These are phyloP conservation scores for Paxillus ammoniavirescens DNA, from an alignment of 768 basidiomycete genomes.

Conservation along the genomic window DNA sequence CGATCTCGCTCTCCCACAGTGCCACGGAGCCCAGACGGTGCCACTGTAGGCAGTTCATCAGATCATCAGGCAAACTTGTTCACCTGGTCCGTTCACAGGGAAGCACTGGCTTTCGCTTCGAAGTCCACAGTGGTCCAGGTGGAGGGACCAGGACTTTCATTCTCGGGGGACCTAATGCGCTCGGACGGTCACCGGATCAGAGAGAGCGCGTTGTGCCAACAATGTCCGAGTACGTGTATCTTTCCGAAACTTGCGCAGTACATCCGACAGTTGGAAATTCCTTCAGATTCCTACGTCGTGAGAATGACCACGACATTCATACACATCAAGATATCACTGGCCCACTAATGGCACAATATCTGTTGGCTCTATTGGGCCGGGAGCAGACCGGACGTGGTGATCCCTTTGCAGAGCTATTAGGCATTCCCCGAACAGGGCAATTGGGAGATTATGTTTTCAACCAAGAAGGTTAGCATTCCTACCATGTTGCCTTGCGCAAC, in stretches of 20 bases:
- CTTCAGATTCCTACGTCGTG: slow-evolving; percentile 37
- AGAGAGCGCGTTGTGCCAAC: slow-evolving; percentile 35
- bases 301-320: slow-evolving; percentile 15
- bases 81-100: slow-evolving; percentile 8
- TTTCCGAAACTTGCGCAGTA: not conserved
- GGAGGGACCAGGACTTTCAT: slow-evolving; percentile 34
- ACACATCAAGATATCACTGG: slow-evolving; percentile 48
- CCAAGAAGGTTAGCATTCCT: slow-evolving; percentile 65
- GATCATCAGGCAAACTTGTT: not conserved
- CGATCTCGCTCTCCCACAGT: slow-evolving; percentile 16
- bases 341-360: slow-evolving; percentile 69
- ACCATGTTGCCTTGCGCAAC: not conserved
- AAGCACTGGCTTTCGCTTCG: slow-evolving; percentile 33
- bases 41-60: slow-evolving; percentile 10
- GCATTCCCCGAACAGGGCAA: slow-evolving; percentile 49
- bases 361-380: slow-evolving; percentile 54
- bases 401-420: slow-evolving; percentile 43
- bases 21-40: slow-evolving; percentile 13
- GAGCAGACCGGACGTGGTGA: slow-evolving; percentile 36
- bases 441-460: slow-evolving; percentile 93
- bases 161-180: slow-evolving; percentile 34
- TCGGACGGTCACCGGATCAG: slow-evolving; percentile 21
- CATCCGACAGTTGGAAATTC: not conserved
- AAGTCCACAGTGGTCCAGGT: slow-evolving; percentile 33
- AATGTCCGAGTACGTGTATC: slow-evolving; percentile 51